Evolutionary conservation across 129 eudicot species (phyloP), one percentile per base, ranked within the genome.

Genomic region (Helianthus tuberosus): DNA sequence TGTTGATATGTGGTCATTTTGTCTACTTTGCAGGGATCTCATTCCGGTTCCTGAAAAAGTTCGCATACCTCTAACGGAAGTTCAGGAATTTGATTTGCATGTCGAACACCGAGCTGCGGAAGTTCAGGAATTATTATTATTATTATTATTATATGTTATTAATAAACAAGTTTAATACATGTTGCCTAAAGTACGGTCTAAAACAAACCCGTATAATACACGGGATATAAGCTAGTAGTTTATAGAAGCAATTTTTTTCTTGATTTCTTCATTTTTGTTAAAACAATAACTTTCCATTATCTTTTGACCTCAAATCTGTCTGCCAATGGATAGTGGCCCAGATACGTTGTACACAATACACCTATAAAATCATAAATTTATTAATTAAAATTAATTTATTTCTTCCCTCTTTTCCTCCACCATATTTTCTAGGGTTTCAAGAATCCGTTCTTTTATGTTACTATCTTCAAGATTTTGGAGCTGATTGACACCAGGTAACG

Each of bases 401-500:
- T 23, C 64, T 52, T 48, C 73, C 74, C 72, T 12, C 36, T 23
- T 64, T 71, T 70, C 23, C 59, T 48, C 36, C 55, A 47, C 72
- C 68, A 75, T 15, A 32, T 15, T 71, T 70, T 64, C 17, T 77
- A 75, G 76, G 79, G 75, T 49, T 66, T 64, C 60, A 39, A 64
- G 62, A 61, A 43, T 74, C 48, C 61, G 11, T 65, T 66, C 5
- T 3, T 70, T 36, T 13, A 38, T 38, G 63, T 43, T 12, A 62
- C 6, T 65, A 51, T 12, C 50, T 75, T 32, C 84, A 84, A 13
- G 91, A 88, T 61, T 75, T 82, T 69, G 86, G 66, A 43, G 77
- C 81, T 59, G 85, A 83, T 80, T 16, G 87, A 84, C 84, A 77
- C 82, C 83, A 87, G 89, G 95, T 91, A 58, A 74, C 54, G 0